Percentiles rank a stretch among this genome's conserved stretches.
Conservation (phyloP, 352 stramenopile genomes). For the Globisporangium barbulae region DNA sequence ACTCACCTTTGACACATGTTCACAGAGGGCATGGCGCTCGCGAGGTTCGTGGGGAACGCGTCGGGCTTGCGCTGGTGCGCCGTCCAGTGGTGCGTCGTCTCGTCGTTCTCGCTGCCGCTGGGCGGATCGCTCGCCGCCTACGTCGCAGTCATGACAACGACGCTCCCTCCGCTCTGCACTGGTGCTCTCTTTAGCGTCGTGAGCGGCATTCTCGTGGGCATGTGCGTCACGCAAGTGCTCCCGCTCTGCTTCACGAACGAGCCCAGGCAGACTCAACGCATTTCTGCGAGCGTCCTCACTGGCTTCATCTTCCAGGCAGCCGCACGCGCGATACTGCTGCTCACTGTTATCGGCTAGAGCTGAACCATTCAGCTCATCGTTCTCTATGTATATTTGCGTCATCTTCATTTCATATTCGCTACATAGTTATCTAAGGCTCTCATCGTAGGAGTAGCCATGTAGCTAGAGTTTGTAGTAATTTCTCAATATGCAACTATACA, state of each 20-base stretch:
- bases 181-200: not conserved
- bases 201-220: not conserved
- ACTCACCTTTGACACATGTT: not conserved
- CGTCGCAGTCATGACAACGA: not conserved
- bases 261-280: not conserved
- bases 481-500: not conserved
- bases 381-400: not conserved
- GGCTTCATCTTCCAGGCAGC: not conserved
- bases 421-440: not conserved
- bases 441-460: not conserved
- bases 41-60: not conserved
- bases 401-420: not conserved
- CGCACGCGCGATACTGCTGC: not conserved
- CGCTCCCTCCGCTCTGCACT: not conserved
- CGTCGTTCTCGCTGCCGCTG: not conserved
- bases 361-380: not conserved
- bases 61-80: not conserved
- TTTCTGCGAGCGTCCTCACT: not conserved
- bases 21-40: slow-evolving; percentile 1
- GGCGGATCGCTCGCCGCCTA: not conserved
- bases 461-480: not conserved
- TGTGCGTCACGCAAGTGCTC: slow-evolving; percentile 3
- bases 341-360: not conserved
- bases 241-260: not conserved
- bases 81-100: slow-evolving; percentile 1